Base-by-base conservation (phyloP, 805 yeast species). In the Scheffersomyces amazonensis region DNA sequence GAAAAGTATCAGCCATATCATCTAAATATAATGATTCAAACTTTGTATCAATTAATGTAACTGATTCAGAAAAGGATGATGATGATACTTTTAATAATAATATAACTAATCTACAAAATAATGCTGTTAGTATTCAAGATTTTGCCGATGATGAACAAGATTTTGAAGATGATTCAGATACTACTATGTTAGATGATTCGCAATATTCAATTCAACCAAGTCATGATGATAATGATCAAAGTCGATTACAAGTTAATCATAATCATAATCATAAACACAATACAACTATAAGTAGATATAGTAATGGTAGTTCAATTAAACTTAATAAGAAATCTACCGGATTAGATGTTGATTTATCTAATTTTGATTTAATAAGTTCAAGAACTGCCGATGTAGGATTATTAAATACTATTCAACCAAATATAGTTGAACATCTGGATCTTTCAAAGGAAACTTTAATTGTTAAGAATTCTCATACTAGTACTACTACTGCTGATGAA, bases 361-460 rank as follows among this genome's bases (percentile, higher is more conserved):
- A 52, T 41, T 49, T 52, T 41, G 62, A 56, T 34, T 38, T 60
- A 19, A 48, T 57, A 19, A 59, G 64, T 34, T 47, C 63, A 11
- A 51, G 53, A 32, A 54, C 56, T 20, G 62, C 62, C 1, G 60
- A 55, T 13, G 42, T 60, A n/a, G 64, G 60, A 3, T 53, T 47
- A 34, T 20, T 49, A n/a, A 57, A 47, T 39, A 52, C 40, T 8
- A 35, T 38, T 22, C 45, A 47, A 34, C 61, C 67, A 21, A 60
- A 53, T 34, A 39, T 54, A 16, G 47, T 59, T 12, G 53, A 50
- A 12, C 32, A 38, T 33, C 37, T 34, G 33, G 46, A 42, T 17
- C 33, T 42, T 21, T 64, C 69, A 1, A 56, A 49, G 27, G 66
- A 60, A 15, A 55, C 65, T 0, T 52, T 62, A 35, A 41, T 46